phyloP scores from a whole-genome alignment of 164 flowering plant genomes.

The Cinnamomum chago region DNA sequence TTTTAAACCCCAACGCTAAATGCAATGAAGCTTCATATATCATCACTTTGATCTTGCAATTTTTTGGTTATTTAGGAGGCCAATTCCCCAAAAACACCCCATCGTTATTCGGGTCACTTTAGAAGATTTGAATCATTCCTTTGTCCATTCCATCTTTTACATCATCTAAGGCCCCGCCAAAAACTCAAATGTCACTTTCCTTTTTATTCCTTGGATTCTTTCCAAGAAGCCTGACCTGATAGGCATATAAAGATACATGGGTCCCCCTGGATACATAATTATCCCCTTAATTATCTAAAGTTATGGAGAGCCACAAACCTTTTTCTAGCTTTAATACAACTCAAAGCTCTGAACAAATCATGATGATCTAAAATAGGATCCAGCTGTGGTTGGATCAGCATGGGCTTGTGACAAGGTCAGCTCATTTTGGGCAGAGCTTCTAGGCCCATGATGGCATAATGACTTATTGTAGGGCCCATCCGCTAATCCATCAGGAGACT shows the following conservation, averaged over 20 bases:
- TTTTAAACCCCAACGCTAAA: neutral
- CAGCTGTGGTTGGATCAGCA: neutral
- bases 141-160: slow-evolving; percentile 20
- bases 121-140: slow-evolving; percentile 42
- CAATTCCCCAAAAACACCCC: neutral
- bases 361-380: neutral
- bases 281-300: neutral
- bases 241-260: neutral
- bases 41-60: neutral
- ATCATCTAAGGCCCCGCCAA: neutral
- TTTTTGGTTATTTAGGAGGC: neutral
- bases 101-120: slow-evolving; percentile 8
- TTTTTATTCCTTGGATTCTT: neutral
- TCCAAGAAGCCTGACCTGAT: neutral
- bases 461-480: too few relatives aligned
- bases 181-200: neutral
- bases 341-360: neutral
- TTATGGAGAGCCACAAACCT: neutral
- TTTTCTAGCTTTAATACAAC: too few relatives aligned
- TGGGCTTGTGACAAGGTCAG: neutral
- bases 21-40: neutral
- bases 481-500: too few relatives aligned
- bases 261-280: neutral
- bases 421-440: neutral
- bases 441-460: neutral